Conservation (phyloP, 2,329 filamentous ascomycete genomes). For the Microsporum audouinii region DNA sequence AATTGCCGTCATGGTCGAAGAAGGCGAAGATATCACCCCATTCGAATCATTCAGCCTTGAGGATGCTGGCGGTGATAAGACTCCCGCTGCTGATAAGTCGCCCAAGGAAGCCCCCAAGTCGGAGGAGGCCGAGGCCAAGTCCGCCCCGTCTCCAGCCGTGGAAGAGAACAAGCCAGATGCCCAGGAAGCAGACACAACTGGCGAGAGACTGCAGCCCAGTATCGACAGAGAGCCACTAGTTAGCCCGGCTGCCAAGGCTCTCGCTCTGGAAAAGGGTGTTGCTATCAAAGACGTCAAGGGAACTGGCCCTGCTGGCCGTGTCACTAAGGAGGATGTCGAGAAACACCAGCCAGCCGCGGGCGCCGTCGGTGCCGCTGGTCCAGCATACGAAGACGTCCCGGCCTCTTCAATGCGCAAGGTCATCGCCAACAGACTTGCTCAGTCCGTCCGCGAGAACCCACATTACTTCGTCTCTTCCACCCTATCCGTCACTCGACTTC, state of each 20-base stretch:
- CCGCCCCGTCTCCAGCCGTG: slow-evolving; percentile 52
- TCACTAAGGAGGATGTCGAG: slow-evolving; percentile 88
- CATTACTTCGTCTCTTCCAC: slow-evolving; percentile 94
- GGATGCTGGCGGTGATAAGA: slow-evolving; percentile 79
- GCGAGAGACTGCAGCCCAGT: slow-evolving; percentile 67
- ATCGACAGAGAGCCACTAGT: slow-evolving; percentile 72
- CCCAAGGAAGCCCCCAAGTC: slow-evolving; percentile 47
- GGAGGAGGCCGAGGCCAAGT: slow-evolving; percentile 38
- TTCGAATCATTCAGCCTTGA: slow-evolving; percentile 82
- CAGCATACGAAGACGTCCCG: slow-evolving; percentile 72
- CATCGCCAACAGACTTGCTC: slow-evolving; percentile 78
- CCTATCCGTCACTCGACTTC: slow-evolving; percentile 85
- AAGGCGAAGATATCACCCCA: slow-evolving; percentile 72
- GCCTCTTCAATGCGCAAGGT: slow-evolving; percentile 94
- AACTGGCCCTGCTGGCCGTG: slow-evolving; percentile 69
- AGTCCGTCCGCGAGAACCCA: slow-evolving; percentile 87
- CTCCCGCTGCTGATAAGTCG: slow-evolving; percentile 52
- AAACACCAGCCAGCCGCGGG: slow-evolving; percentile 55
- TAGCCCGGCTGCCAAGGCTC: slow-evolving; percentile 60
- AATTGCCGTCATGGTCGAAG: slow-evolving; percentile 89
- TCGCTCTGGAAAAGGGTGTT: slow-evolving; percentile 76
- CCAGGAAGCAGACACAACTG: slow-evolving; percentile 52
- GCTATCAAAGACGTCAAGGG: slow-evolving; percentile 71
- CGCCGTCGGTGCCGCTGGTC: slow-evolving; percentile 42
- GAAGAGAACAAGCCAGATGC: slow-evolving; percentile 38